Base-by-base conservation (phyloP, 2,329 filamentous ascomycete genomes). In the Didymella arachidicola region DNA sequence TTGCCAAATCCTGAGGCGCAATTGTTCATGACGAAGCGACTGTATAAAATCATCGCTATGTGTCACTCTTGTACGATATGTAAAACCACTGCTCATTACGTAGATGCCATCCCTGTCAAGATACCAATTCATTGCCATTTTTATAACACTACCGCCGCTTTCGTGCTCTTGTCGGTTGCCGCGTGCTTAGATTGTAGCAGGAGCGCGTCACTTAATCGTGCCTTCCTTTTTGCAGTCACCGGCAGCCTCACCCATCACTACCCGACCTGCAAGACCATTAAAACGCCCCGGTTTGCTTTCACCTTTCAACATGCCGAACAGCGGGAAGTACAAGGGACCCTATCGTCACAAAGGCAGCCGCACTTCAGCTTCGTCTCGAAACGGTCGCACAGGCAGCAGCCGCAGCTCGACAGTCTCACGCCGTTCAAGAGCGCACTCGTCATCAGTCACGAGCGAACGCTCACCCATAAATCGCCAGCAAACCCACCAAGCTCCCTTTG, bases 1-100 rank as follows among this genome's bases (percentile, higher is more conserved):
- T 53, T 45, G 59, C 64, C 16, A 50, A 59, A 42, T 57, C 53
- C 34, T 66, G 44, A 67, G 26, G 5, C 11, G 7, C n/a, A 49
- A 43, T 53, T 7, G 45, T 52, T 67, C 47, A 69, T 45, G 66
- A 72, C 11, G 60, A 59, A 11, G 71, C 59, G 67, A 67, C 19
- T 68, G 65, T 70, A 34, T 55, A 62, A 42, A 64, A 43, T 45
- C 6, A 16, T 25, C 41, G 7, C 12, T 19, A 8, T 51, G 39
- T 42, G 44, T 16, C n/a, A 4, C 29, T 18, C 18, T 30, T 47
- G 45, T 68, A 67, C n/a, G 61, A 46, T 36, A 60, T 61, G 51
- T 62, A 64, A 44, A 41, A 57, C 43, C 2, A 57, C 41, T 22
- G 42, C 53, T 18, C 36, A 56, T 55, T 58, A 61, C 45, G 55